Base-by-base conservation (phyloP, 768 basidiomycete genomes). In the Leccinum variicolor region DNA sequence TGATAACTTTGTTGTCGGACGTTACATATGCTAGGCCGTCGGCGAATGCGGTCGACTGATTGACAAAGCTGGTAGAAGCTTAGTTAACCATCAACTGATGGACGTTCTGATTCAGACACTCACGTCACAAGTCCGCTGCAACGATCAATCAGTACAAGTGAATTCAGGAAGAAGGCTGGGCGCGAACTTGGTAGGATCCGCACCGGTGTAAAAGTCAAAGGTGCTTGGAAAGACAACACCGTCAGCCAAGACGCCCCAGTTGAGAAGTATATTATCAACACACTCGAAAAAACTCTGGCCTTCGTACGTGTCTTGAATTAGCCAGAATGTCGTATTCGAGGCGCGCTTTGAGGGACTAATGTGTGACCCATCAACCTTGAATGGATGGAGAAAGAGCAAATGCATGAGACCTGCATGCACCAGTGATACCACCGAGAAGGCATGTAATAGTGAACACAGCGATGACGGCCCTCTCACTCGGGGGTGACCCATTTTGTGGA, bases 231-330 rank as follows among this genome's bases (percentile, higher is more conserved):
- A 11, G 41, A 57, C 48, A 31, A 45, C 34, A 21, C n/a, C 49
- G 50, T 56, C 52, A 60, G 60, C 55, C 33, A 11, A 55, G 41
- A 49, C 25, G 6, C 36, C n/a, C n/a, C 14, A 25, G 53, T 28
- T 26, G 50, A 48, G 54, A 50, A 51, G 26, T 4, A 49, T n/a
- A 33, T 7, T 46, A 26, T 53, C 70, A 70, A 71, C 76, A 51
- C 57, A 90, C 89, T 89, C 81, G 67, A 89, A 90, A 71, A 91
- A 91, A 0, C 74, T 81, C 53, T 77, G 62, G 14, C 89, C 89
- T 46, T 80, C 77, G 65, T 86, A 90, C 4, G 80, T 82, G 65
- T 89, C 87, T 71, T 88, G 68, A 11, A 81, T 80, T 14, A 87
- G 73, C 89, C 89, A 91, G 6, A 89, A 65, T 62, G 81, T 84